Evolutionary conservation across 2,329 filamentous ascomycete genomes (phyloP).

Genomic region (Truncatella angustata): DNA sequence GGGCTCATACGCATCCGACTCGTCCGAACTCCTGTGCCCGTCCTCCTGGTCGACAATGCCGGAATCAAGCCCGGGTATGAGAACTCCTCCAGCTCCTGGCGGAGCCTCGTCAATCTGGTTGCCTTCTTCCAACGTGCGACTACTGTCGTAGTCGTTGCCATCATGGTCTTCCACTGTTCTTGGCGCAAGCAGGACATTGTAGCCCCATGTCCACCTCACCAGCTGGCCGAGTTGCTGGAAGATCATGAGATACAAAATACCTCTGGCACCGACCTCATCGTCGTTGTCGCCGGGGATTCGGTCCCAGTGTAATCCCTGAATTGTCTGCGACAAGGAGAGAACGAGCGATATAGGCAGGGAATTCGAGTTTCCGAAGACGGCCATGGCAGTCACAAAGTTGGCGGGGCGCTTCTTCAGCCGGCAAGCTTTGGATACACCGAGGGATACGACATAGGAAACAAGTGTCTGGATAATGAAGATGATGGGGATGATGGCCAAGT

Average conservation of each 20-base stretch:
- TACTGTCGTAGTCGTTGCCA: slow-evolving; percentile 30
- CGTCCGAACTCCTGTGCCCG: slow-evolving; percentile 31
- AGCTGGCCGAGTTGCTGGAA: slow-evolving; percentile 97
- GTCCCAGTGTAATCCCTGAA: slow-evolving; percentile 92
- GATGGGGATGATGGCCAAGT: slow-evolving; percentile 89
- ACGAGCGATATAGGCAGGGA: slow-evolving; percentile 96
- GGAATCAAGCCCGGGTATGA: slow-evolving; percentile 44
- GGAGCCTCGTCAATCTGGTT: slow-evolving; percentile 52
- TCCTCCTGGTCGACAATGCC: slow-evolving; percentile 33
- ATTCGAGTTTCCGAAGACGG: slow-evolving; percentile 96
- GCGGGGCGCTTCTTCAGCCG: slow-evolving; percentile 79
- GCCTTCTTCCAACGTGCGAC: slow-evolving; percentile 53
- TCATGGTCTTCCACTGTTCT: slow-evolving; percentile 71
- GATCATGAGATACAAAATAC: slow-evolving; percentile 92
- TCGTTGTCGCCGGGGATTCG: slow-evolving; percentile 89
- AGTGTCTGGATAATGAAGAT: slow-evolving; percentile 88
- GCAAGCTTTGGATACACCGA: slow-evolving; percentile 69
- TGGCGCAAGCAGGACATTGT: slow-evolving; percentile 88
- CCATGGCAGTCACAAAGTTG: slow-evolving; percentile 98
- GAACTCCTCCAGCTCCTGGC: slow-evolving; percentile 32
- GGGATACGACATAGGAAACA: slow-evolving; percentile 78
- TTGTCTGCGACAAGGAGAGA: slow-evolving; percentile 86
- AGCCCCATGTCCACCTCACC: slow-evolving; percentile 97
- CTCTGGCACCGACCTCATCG: slow-evolving; percentile 87
- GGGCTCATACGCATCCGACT: slow-evolving; percentile 51